Conservation (phyloP, 31 red algal genomes). For the Odonthalia washingtoniensis region DNA sequence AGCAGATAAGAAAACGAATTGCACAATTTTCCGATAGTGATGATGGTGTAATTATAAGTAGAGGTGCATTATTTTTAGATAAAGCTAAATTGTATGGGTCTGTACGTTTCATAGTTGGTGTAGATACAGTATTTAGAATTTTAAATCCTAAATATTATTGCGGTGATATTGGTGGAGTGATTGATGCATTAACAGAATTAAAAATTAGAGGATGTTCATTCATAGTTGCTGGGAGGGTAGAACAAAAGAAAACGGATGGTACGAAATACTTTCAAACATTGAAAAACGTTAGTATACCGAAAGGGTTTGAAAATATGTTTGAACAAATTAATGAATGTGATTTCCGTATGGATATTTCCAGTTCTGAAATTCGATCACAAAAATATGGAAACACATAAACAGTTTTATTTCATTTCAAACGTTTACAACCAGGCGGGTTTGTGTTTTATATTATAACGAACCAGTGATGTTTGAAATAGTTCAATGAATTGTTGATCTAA, state of each 20-base stretch:
- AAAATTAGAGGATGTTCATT: conserved; percentile 61
- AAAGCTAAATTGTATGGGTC: conserved; percentile 64
- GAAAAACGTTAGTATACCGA: conserved; percentile 40
- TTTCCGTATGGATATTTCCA: conserved; percentile 70
- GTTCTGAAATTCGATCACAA: conserved; percentile 40
- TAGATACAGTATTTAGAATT: conserved; percentile 80
- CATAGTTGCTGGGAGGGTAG: conserved; percentile 64
- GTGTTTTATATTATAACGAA: conserved; percentile 75
- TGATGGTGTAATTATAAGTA: conserved; percentile 57
- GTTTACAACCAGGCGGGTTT: conserved; percentile 80
- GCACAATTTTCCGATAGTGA: conserved; percentile 57
- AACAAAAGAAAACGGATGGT: conserved; percentile 50
- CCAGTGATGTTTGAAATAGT: conserved; percentile 83
- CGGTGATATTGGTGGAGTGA: conserved; percentile 49
- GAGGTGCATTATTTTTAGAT: conserved; percentile 64
- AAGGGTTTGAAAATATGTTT: conserved; percentile 65
- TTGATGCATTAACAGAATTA: conserved; percentile 50
- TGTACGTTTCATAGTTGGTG: conserved; percentile 79
- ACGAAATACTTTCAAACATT: conserved; percentile 49
- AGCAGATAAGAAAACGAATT: conserved; percentile 42
- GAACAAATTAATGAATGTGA: conserved; percentile 38
- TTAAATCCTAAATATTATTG: conserved; percentile 82
- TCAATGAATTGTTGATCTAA: conserved; percentile 99
- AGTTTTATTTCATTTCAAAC: background rate
- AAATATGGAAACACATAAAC: conserved; percentile 7